Percentiles rank a stretch among this genome's conserved stretches.
phyloP scores from a whole-genome alignment of 2,329 filamentous ascomycete species.

The Alternaria gansuensis region DNA sequence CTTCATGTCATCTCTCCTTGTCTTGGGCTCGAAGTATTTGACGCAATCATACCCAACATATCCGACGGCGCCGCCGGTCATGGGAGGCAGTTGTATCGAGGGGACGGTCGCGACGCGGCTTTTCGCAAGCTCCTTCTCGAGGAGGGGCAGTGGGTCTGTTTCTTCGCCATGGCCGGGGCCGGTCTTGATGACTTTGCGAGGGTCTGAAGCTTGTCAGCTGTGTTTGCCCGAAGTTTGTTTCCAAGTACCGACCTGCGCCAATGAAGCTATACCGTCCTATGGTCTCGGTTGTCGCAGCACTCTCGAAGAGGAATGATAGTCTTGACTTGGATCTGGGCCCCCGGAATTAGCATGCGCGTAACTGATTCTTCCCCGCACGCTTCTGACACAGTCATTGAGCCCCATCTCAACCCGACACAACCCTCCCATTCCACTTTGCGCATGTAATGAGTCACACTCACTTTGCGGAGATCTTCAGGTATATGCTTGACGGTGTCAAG shows the following conservation, averaged over 20 bases:
- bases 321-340: slow-evolving; percentile 66
- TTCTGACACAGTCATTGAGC: neutral
- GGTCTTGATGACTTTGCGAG: slow-evolving; percentile 82
- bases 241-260: slow-evolving; percentile 70
- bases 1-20: slow-evolving; percentile 83
- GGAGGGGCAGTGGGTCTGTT: slow-evolving; percentile 81
- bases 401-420: neutral
- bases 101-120: slow-evolving; percentile 85
- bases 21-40: slow-evolving; percentile 97
- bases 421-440: slow-evolving; percentile 2
- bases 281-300: slow-evolving; percentile 87
- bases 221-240: slow-evolving; percentile 7
- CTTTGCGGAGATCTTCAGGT: slow-evolving; percentile 86
- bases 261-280: slow-evolving; percentile 97
- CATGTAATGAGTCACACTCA: slow-evolving; percentile 57
- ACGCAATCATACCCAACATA: slow-evolving; percentile 99
- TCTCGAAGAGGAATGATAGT: slow-evolving; percentile 94
- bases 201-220: slow-evolving; percentile 55
- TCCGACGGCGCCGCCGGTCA: slow-evolving; percentile 92
- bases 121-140: slow-evolving; percentile 81
- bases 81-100: slow-evolving; percentile 79
- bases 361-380: neutral
- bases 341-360: slow-evolving; percentile 21
- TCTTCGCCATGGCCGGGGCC: slow-evolving; percentile 86
- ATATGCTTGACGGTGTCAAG: slow-evolving; percentile 92